A percentile compares a stretch with the other conserved stretches of the same genome.
Conservation (phyloP, 2,329 filamentous ascomycete species). For the Aspergillus transmontanensis region DNA sequence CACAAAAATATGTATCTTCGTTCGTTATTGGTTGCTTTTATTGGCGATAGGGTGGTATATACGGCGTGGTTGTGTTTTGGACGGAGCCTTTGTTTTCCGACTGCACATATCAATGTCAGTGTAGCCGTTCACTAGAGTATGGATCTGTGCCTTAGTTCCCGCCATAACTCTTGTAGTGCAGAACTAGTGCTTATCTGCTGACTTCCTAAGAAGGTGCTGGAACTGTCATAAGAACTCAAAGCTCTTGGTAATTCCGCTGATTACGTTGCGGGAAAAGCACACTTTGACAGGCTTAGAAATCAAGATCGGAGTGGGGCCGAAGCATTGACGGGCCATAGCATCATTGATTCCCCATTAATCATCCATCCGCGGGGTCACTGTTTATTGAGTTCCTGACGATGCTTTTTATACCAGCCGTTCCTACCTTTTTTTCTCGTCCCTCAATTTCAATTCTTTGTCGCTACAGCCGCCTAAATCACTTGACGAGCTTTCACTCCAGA, state of each 20-base stretch:
- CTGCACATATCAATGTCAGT: background rate
- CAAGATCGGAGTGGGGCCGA: conserved; percentile 2
- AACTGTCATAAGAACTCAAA: background rate
- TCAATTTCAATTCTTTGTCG: background rate
- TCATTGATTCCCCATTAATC: conserved; percentile 12
- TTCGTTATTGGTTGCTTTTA: background rate
- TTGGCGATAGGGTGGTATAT: background rate
- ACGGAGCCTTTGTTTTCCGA: background rate
- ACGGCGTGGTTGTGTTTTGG: background rate
- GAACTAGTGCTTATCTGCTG: background rate
- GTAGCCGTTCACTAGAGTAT: background rate
- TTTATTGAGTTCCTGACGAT: background rate
- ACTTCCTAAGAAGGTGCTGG: background rate
- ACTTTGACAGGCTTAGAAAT: conserved; percentile 13
- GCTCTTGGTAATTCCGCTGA: no score
- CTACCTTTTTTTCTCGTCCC: background rate
- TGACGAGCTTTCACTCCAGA: background rate
- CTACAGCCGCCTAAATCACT: background rate
- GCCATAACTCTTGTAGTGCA: background rate
- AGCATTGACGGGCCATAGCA: conserved; percentile 1
- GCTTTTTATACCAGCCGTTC: conserved; percentile 2
- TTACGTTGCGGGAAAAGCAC: no score
- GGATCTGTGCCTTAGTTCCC: background rate
- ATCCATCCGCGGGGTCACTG: conserved; percentile 3
- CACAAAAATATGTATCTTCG: background rate